Conservation (phyloP, 2,329 filamentous ascomycete species). For the Hortaea werneckii region DNA sequence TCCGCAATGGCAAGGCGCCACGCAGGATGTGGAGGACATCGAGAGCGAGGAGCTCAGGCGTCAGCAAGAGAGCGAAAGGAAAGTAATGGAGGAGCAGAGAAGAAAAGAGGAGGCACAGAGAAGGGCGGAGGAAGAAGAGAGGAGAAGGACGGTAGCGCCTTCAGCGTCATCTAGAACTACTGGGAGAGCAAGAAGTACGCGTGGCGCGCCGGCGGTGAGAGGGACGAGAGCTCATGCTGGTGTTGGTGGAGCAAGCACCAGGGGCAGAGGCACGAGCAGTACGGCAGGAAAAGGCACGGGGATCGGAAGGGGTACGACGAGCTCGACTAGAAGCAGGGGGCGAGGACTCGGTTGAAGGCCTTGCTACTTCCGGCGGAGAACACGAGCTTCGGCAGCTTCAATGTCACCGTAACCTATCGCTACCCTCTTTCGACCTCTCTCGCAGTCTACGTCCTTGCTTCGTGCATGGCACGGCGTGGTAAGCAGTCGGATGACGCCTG, state of each 20-base stretch:
- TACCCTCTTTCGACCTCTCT: too few species aligned
- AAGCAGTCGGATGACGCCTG: too few species aligned
- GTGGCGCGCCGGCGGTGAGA: constrained; percentile 13
- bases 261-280: constrained; percentile 42
- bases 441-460: too few species aligned
- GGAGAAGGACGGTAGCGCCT: constrained; percentile 45
- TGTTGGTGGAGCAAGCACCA: constrained; percentile 37
- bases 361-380: too few species aligned
- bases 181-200: constrained; percentile 22
- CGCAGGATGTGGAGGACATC: constrained; percentile 73
- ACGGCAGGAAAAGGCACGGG: constrained; percentile 32
- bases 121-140: constrained; percentile 43
- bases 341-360: constrained; percentile 18
- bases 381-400: too few species aligned
- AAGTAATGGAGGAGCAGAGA: constrained; percentile 67
- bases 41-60: constrained; percentile 67
- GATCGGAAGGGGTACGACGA: constrained; percentile 32
- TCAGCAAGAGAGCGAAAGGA: constrained; percentile 67
- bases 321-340: constrained; percentile 24
- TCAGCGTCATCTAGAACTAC: constrained; percentile 9
- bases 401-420: too few species aligned
- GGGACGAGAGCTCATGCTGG: constrained; percentile 28
- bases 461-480: too few species aligned
- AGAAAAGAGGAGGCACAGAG: constrained; percentile 52
- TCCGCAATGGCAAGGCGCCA: constrained; percentile 80